These are phyloP conservation scores for Colletotrichum melonis DNA, from an alignment of 2,329 filamentous ascomycete genomes.

Conservation along the genomic window DNA sequence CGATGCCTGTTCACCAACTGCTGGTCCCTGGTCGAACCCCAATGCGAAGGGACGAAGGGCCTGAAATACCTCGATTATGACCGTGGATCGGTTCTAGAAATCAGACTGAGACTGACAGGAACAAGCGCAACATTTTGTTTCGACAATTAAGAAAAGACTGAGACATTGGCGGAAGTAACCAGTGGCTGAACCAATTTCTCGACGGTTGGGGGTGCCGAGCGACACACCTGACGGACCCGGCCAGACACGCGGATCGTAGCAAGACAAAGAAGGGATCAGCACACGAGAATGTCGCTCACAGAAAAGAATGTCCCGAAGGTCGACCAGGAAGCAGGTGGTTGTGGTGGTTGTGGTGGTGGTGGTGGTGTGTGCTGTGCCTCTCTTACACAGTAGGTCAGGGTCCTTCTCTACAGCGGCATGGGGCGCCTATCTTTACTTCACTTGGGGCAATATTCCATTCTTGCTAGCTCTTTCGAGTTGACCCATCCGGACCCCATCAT, in stretches of 20 bases:
- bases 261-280: conserved; percentile 31
- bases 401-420: conserved; percentile 1
- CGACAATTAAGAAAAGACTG: background rate
- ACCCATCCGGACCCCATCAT: background rate
- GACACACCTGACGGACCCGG: conserved; percentile 1
- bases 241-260: conserved; percentile 17
- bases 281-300: background rate
- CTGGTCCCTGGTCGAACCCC: too few relatives aligned
- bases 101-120: background rate
- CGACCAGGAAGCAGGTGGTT: background rate
- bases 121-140: background rate
- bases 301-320: conserved; percentile 13
- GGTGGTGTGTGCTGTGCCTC: conserved; percentile 3
- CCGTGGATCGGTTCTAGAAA: background rate
- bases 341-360: background rate
- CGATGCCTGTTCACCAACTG: background rate
- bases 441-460: background rate
- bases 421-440: conserved; percentile 6
- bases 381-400: background rate
- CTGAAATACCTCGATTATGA: too few relatives aligned
- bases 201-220: conserved; percentile 16
- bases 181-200: background rate
- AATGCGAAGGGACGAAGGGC: too few relatives aligned
- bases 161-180: background rate
- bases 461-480: background rate